Base-by-base conservation (phyloP, 176 grass and related monocot species). In the Metroxylon sagu region DNA sequence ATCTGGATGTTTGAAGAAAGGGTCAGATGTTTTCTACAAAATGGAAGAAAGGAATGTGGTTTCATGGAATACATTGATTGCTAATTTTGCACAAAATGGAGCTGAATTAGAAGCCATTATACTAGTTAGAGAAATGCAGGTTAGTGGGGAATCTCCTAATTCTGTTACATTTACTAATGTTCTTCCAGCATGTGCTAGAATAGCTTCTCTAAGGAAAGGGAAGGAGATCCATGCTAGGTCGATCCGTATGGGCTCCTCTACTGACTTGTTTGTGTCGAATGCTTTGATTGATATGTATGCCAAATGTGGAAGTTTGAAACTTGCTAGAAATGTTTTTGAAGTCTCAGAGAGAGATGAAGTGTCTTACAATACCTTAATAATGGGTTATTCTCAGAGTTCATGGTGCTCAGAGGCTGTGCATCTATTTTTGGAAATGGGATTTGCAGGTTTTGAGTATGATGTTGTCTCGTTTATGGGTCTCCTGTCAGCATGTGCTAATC, bases 231-330 rank as follows among this genome's bases (percentile, higher is more conserved):
- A 96, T 68, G 80, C 91, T 58, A 79, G 83, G 77, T 77, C 78
- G 27, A 64, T 82, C 7, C 77, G 72, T 26, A 71, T 51, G 57
- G 73, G 71, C 43, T 85, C 69, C 18, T 48, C 76, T 55, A 79
- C 59, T 67, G 83, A 96, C 65, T 54, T 87, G 55, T 96, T 85
- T 57, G 55, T 96, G 57, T 87, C 80, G 2, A 96, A 90, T 82
- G 83, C 86, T 62, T 74, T 96, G 62, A 90, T 96, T 68, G 86
- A 96, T 74, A 81, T 80, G 73, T 96, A 96, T 69, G 78, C 81
- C 8, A 90, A 96, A 62, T 96, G 86, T 56, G 92, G 83, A 48
- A 71, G 57, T 19, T 58, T 96, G 67, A 61, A 52, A 17, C 56
- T 77, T 50, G 92, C 84, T 3, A 62, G 27, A 26, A 80, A 50